These are phyloP conservation scores for Solanum hybrid DNA, from an alignment of 305 asterid species.

Conservation along the genomic window DNA sequence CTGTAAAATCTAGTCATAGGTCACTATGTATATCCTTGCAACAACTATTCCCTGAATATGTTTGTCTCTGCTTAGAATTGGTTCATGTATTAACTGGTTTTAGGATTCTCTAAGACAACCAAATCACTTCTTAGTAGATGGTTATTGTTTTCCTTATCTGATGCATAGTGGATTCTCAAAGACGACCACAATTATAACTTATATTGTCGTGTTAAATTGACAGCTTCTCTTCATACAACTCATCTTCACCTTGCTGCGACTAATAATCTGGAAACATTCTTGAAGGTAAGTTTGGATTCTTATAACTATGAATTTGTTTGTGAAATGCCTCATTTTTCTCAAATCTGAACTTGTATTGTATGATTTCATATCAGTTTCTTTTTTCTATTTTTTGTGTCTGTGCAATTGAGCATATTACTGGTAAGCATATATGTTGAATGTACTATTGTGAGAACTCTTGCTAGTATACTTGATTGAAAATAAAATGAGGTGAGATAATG, in stretches of 20 bases:
- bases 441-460: not conserved
- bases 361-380: not conserved
- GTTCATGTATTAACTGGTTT: not conserved
- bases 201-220: not conserved
- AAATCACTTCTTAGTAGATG: not conserved
- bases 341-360: not conserved
- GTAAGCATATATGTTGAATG: not conserved
- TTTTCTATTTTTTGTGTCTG: not conserved
- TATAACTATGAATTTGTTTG: not conserved
- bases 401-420: not conserved
- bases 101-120: not conserved
- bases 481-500: not conserved
- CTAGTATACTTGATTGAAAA: not conserved
- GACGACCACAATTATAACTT: not conserved
- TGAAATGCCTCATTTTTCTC: not conserved
- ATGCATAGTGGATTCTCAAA: not conserved
- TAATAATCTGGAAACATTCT: not conserved
- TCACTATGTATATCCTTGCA: not conserved
- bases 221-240: not conserved
- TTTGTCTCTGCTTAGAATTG: not conserved
- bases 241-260: not conserved
- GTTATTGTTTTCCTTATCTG: not conserved
- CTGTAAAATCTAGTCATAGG: not conserved
- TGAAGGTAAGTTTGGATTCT: not conserved
- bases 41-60: not conserved